phyloP scores from a whole-genome alignment of 2,329 filamentous ascomycete species.

The Dichotomopilus funicola region DNA sequence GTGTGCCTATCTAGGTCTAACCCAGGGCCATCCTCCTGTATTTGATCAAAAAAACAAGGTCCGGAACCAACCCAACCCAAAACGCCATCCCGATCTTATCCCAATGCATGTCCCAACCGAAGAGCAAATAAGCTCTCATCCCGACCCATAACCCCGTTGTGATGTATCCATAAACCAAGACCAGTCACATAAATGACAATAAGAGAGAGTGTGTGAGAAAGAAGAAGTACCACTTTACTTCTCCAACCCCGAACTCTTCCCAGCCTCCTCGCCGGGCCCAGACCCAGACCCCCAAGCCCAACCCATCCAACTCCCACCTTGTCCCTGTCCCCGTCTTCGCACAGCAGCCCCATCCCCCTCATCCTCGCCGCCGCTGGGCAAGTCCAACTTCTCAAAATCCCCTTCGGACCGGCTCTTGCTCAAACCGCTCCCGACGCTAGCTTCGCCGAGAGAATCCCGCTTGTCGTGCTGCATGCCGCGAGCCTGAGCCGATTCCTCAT shows the following conservation, averaged over 20 bases:
- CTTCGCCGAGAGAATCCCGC: conserved; percentile 37
- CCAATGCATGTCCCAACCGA: neutral
- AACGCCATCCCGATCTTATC: neutral
- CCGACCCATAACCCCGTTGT: too few species aligned
- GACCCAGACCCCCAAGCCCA: conserved; percentile 38
- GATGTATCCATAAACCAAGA: neutral
- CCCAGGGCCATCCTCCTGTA: too few species aligned
- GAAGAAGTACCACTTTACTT: conserved; percentile 15
- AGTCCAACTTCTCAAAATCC: conserved; percentile 85
- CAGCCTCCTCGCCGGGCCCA: conserved; percentile 16
- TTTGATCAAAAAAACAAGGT: too few species aligned
- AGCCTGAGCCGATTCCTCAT: conserved; percentile 18
- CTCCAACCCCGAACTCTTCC: conserved; percentile 36
- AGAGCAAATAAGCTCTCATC: too few species aligned
- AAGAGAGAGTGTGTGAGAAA: neutral
- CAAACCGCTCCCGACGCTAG: conserved; percentile 57
- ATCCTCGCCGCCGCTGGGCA: conserved; percentile 59
- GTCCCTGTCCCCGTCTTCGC: conserved; percentile 14
- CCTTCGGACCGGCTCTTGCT: conserved; percentile 78
- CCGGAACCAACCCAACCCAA: neutral
- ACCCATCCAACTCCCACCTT: conserved; percentile 41
- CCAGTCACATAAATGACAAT: neutral
- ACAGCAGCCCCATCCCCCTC: conserved; percentile 27
- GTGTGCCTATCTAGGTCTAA: neutral
- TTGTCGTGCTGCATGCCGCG: conserved; percentile 8